A percentile compares a stretch with the other conserved stretches of the same genome.
Conservation (phyloP, 306 rosid species). For the Sechiopsis laciniata region DNA sequence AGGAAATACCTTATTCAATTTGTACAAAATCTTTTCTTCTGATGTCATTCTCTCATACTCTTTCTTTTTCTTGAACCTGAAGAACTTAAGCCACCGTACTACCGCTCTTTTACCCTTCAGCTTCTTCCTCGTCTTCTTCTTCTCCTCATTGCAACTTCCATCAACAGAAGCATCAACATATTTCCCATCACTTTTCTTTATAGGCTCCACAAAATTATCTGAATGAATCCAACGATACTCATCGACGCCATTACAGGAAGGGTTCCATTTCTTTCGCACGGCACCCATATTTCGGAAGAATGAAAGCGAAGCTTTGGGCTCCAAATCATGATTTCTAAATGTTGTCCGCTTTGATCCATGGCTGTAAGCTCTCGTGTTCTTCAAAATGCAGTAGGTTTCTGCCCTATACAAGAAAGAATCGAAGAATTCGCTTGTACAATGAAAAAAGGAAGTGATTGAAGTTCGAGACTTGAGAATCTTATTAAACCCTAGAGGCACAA, state of each 20-base stretch:
- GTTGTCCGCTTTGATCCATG: not conserved
- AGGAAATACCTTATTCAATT: conserved; percentile 49
- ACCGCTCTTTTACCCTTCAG: conserved; percentile 88
- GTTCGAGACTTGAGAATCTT: conserved; percentile 20
- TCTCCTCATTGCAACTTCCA: conserved; percentile 40
- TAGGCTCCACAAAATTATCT: not conserved
- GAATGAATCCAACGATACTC: conserved; percentile 17
- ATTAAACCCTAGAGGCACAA: conserved; percentile 10
- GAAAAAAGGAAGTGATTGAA: not conserved
- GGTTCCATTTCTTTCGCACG: not conserved
- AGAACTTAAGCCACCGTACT: conserved; percentile 77
- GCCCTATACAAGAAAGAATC: not conserved
- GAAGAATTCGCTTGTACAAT: not conserved
- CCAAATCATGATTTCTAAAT: not conserved
- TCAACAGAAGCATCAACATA: conserved; percentile 20
- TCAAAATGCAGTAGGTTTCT: conserved; percentile 8
- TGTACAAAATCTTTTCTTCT: conserved; percentile 64
- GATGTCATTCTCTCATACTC: conserved; percentile 71
- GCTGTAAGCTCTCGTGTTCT: not conserved
- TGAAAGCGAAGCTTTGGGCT: not conserved
- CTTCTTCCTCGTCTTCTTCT: conserved; percentile 48
- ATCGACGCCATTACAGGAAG: conserved; percentile 7
- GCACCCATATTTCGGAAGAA: not conserved
- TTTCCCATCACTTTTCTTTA: conserved; percentile 27
- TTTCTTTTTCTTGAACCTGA: conserved; percentile 81